Evolutionary conservation across 1,284 basidiomycete species (phyloP), one percentile per base, ranked within the genome.

Genomic region (Ustilago shanxiensis): DNA sequence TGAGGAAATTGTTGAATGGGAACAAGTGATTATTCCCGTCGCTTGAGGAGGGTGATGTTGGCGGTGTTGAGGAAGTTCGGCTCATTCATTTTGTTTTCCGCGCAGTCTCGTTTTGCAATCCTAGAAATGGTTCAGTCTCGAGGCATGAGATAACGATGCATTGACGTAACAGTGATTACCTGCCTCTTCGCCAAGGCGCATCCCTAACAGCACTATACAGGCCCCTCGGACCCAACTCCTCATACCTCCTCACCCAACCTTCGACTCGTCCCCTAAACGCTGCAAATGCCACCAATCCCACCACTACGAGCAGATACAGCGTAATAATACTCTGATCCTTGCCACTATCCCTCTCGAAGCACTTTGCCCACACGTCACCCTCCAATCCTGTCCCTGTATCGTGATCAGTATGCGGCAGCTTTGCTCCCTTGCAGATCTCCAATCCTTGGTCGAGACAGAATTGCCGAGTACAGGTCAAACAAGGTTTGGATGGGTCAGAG

Each of bases 331-430:
- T 64, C 57, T 82, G 77, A 65, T 86, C 85, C 49, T 84, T 85
- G 29, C 68, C 68, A 2, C 78, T 79, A 63, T 85, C 83, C 13
- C 83, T 74, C 37, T 83, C 84, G 31, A 86, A 86, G 37, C 85
- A 86, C 53, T 80, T 82, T 2, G 85, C 83, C 84, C 83, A 85
- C 0, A 86, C 84, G 51, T 86, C 83, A 3, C 85, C 85, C 66
- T 86, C 85, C 39, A 79, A 80, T 0, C 85, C 85, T 1, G 85
- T 86, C 0, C 84, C 84, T 24, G 82, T 83, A 60, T 86, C 85
- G 56, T 77, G 75, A 52, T 85, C 82, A 1, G 78, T 71, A 31
- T 82, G 73, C 31, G 74, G 79, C 16, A 86, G 60, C 51, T 79
- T 77, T 8, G 85, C 85, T 14, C 81, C 82, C 49, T 78, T 81